phyloP scores from a whole-genome alignment of 345 rosid genomes.

The Salix koriyanagi region DNA sequence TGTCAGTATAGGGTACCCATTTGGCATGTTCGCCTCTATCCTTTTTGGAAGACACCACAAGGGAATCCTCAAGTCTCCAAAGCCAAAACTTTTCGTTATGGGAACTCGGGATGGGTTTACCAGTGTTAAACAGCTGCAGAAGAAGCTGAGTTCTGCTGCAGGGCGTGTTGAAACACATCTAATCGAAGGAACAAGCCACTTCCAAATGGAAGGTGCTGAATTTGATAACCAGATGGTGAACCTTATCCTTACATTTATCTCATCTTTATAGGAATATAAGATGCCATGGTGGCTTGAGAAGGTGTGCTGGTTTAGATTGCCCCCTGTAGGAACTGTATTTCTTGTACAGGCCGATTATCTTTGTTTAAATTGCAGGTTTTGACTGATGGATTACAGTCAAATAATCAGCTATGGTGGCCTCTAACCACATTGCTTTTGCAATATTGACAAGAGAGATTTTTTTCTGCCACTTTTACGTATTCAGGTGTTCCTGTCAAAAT shows the following conservation, averaged over 20 bases:
- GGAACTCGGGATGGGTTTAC: constrained; percentile 93
- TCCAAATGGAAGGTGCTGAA: constrained; percentile 90
- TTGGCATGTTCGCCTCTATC: constrained; percentile 72
- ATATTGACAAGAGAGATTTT: neutral
- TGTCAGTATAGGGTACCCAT: constrained; percentile 84
- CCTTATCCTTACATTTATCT: constrained; percentile 51
- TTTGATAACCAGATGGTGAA: constrained; percentile 77
- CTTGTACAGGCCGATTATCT: constrained; percentile 12
- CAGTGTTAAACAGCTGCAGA: constrained; percentile 73
- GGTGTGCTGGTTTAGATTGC: neutral
- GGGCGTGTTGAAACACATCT: constrained; percentile 69
- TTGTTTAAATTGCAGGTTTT: constrained; percentile 27
- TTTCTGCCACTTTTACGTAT: constrained; percentile 4
- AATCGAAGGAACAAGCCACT: constrained; percentile 84
- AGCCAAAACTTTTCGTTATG: constrained; percentile 91
- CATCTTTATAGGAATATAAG: constrained; percentile 39
- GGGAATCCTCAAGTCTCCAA: constrained; percentile 59
- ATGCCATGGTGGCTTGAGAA: neutral
- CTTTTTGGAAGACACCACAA: constrained; percentile 89
- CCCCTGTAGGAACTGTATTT: neutral
- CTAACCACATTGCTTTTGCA: neutral
- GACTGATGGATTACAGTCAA: neutral
- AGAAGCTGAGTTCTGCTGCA: constrained; percentile 62
- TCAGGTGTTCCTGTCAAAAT: neutral
- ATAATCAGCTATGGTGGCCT: neutral